A percentile compares a stretch with the other conserved stretches of the same genome.
Conservation (phyloP, 768 basidiomycete species). For the Heimioporus sp. region DNA sequence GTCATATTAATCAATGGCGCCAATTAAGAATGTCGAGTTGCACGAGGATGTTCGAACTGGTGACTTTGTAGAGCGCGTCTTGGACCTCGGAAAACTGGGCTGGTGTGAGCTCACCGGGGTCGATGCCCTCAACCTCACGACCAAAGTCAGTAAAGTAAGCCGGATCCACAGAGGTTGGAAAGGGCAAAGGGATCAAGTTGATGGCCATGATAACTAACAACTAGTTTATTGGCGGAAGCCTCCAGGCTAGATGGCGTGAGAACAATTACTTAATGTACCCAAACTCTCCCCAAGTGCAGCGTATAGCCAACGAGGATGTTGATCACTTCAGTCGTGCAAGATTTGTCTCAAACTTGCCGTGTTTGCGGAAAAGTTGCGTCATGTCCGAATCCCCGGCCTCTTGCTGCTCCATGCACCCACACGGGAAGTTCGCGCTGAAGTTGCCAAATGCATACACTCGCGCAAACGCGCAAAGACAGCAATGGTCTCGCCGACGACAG, state of each 20-base stretch:
- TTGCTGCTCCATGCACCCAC: conserved; percentile 6
- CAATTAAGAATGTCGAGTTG: neutral
- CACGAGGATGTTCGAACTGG: neutral
- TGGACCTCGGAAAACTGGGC: conserved; percentile 66
- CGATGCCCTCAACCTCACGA: conserved; percentile 68
- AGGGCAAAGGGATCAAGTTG: conserved; percentile 60
- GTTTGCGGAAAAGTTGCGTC: neutral
- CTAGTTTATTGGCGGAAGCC: too few species aligned
- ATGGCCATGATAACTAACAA: conserved; percentile 52
- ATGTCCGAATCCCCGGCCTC: conserved; percentile 3
- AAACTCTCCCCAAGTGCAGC: neutral
- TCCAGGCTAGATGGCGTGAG: too few species aligned
- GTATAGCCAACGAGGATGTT: neutral
- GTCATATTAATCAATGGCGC: conserved; percentile 48
- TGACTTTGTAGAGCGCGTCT: conserved; percentile 74
- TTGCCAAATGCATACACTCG: conserved; percentile 4
- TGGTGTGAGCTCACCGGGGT: conserved; percentile 60
- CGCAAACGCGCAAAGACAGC: neutral
- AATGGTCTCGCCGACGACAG: neutral
- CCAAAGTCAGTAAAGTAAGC: conserved; percentile 72
- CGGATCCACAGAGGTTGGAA: conserved; percentile 71
- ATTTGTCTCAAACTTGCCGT: neutral
- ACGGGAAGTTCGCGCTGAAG: neutral
- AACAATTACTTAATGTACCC: too few species aligned
- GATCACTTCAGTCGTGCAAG: neutral